These are phyloP conservation scores for Xylariaceae sp. DNA, from an alignment of 2,329 filamentous ascomycete genomes.

Conservation along the genomic window DNA sequence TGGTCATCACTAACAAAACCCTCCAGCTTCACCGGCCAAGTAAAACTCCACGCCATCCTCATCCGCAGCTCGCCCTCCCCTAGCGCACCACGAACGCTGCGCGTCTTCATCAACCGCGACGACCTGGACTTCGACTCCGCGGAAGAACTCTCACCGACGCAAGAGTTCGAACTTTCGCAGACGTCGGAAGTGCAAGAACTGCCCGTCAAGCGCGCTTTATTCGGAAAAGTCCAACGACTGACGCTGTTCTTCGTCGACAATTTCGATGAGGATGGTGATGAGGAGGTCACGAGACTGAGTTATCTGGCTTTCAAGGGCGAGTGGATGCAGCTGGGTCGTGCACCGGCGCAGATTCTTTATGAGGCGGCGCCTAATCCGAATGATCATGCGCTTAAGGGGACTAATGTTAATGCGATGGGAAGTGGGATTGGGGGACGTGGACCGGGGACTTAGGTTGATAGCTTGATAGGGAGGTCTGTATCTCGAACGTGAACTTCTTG, in stretches of 20 bases:
- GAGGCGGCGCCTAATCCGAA: constrained; percentile 89
- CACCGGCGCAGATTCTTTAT: constrained; percentile 83
- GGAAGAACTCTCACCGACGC: constrained; percentile 65
- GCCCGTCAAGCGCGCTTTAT: constrained; percentile 77
- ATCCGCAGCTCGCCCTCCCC: constrained; percentile 70
- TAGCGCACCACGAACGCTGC: constrained; percentile 75
- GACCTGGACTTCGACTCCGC: constrained; percentile 81
- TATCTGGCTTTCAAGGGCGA: constrained; percentile 94
- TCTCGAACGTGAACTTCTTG: too few relatives aligned
- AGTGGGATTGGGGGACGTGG: constrained; percentile 47
- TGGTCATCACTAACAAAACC: constrained; percentile 3
- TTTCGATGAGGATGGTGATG: constrained; percentile 61
- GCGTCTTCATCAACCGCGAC: constrained; percentile 81
- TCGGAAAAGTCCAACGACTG: constrained; percentile 78
- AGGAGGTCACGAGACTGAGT: constrained; percentile 71
- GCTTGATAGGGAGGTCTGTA: neutral
- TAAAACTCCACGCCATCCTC: constrained; percentile 86
- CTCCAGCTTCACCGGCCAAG: constrained; percentile 76
- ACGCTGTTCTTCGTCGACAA: constrained; percentile 91
- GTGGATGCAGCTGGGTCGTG: constrained; percentile 80
- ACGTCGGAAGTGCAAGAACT: constrained; percentile 78
- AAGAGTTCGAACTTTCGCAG: constrained; percentile 71
- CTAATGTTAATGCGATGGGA: constrained; percentile 51
- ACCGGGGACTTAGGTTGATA: constrained; percentile 27
- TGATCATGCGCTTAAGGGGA: constrained; percentile 71